phyloP scores from a whole-genome alignment of 164 flowering plant genomes.

The Annona cherimola region DNA sequence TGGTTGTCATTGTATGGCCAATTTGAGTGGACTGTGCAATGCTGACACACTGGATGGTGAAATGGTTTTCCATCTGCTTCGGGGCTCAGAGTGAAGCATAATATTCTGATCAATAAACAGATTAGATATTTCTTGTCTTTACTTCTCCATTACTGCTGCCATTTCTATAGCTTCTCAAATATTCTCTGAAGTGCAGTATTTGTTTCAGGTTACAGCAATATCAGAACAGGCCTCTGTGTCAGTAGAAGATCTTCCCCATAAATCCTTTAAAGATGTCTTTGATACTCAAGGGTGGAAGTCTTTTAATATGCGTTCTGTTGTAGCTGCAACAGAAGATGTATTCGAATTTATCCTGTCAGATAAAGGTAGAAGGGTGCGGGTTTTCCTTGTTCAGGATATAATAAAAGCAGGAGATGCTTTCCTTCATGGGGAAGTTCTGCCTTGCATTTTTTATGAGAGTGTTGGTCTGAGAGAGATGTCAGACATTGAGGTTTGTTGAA shows the following conservation, averaged over 20 bases:
- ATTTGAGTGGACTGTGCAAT: not conserved
- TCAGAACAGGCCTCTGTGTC: conserved; percentile 77
- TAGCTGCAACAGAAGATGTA: conserved; percentile 88
- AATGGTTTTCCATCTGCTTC: not conserved
- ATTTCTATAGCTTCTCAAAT: not conserved
- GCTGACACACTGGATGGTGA: not conserved
- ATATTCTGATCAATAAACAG: not conserved
- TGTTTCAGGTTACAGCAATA: conserved; percentile 71
- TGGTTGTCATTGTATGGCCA: not conserved
- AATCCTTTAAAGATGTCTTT: conserved; percentile 22
- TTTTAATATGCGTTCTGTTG: conserved; percentile 81
- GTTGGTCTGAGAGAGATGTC: conserved; percentile 12
- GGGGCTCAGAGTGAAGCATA: not conserved
- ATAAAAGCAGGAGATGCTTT: conserved; percentile 58
- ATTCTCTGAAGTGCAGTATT: not conserved
- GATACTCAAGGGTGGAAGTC: conserved; percentile 58
- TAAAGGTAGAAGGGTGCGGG: conserved; percentile 72
- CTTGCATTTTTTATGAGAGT: conserved; percentile 26
- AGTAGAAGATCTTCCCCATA: conserved; percentile 21
- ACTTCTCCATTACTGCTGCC: not conserved
- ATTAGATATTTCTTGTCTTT: not conserved
- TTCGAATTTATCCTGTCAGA: conserved; percentile 69
- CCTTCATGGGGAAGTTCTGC: conserved; percentile 41
- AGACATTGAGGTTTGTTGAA: conserved; percentile 45
- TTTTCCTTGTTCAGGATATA: conserved; percentile 71